These are phyloP conservation scores for Phellopilus nigrolimitatus DNA, from an alignment of 1,284 basidiomycete genomes.

Conservation along the genomic window DNA sequence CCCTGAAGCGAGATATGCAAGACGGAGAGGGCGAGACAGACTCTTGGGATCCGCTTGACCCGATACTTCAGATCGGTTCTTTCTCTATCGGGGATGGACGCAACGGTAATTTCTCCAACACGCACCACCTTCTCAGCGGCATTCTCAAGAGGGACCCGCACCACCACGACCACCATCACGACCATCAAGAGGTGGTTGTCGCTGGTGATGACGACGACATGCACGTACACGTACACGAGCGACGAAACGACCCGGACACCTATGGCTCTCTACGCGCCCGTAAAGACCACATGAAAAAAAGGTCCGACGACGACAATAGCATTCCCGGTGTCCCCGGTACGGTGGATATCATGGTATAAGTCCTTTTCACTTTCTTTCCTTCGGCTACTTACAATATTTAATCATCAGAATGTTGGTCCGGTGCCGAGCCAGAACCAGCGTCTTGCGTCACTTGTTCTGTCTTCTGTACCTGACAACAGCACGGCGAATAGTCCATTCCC, in stretches of 20 bases:
- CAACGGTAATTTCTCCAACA: neutral
- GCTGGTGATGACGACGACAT: slow-evolving; percentile 26
- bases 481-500: slow-evolving; percentile 1
- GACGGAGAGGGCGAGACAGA: neutral
- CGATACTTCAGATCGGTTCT: slow-evolving; percentile 24
- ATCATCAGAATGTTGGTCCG: slow-evolving; percentile 3
- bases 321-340: slow-evolving; percentile 35
- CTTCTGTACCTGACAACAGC: slow-evolving; percentile 23
- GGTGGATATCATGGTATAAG: slow-evolving; percentile 45
- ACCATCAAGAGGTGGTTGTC: slow-evolving; percentile 26
- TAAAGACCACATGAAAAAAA: too few species aligned
- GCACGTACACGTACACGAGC: slow-evolving; percentile 24
- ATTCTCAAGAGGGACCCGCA: slow-evolving; percentile 18
- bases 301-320: slow-evolving; percentile 22
- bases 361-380: slow-evolving; percentile 8
- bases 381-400: neutral
- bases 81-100: slow-evolving; percentile 25
- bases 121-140: slow-evolving; percentile 1
- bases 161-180: slow-evolving; percentile 23
- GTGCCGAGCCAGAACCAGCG: slow-evolving; percentile 23
- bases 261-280: too few species aligned
- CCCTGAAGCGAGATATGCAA: neutral
- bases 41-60: slow-evolving; percentile 23
- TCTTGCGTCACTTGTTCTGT: slow-evolving; percentile 47
- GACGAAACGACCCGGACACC: too few species aligned